phyloP scores from a whole-genome alignment of 2,329 filamentous ascomycete species.

The Calycina herbarum region DNA sequence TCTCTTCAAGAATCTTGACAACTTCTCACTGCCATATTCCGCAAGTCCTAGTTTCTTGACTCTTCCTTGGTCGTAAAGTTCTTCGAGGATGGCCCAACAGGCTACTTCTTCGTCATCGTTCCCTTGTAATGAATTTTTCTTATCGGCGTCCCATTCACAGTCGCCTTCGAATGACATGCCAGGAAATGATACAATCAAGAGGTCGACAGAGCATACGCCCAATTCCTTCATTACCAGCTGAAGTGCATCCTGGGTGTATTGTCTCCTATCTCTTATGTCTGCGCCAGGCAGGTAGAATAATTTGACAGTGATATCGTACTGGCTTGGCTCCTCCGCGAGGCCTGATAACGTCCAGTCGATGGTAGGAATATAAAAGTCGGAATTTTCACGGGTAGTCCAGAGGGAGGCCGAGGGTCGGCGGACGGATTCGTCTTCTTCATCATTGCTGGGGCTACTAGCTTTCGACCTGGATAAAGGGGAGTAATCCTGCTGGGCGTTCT shows the following conservation, averaged over 20 bases:
- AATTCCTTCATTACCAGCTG: conserved; percentile 79
- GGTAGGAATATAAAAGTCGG: conserved; percentile 72
- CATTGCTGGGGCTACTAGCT: conserved; percentile 36
- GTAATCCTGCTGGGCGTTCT: conserved; percentile 68
- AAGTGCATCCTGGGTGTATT: conserved; percentile 76
- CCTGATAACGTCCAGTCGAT: conserved; percentile 71
- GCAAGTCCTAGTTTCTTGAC: conserved; percentile 79
- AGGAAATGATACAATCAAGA: conserved; percentile 91
- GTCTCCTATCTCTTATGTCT: conserved; percentile 61
- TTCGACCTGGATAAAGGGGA: conserved; percentile 41
- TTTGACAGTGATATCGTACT: conserved; percentile 95
- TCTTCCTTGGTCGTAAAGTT: conserved; percentile 66
- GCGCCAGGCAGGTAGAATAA: conserved; percentile 85
- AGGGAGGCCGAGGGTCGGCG: conserved; percentile 38
- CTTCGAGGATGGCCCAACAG: conserved; percentile 73
- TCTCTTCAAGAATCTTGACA: conserved; percentile 72
- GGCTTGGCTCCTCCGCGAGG: conserved; percentile 74
- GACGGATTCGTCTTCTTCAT: conserved; percentile 36
- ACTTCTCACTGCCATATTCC: conserved; percentile 85
- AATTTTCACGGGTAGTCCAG: conserved; percentile 69
- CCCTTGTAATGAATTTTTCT: conserved; percentile 59
- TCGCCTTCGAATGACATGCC: conserved; percentile 92
- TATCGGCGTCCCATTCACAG: conserved; percentile 75
- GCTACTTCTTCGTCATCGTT: conserved; percentile 66
- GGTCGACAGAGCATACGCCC: conserved; percentile 72